phyloP scores from a whole-genome alignment of 352 stramenopile species.

The Pythium guiyangense region DNA sequence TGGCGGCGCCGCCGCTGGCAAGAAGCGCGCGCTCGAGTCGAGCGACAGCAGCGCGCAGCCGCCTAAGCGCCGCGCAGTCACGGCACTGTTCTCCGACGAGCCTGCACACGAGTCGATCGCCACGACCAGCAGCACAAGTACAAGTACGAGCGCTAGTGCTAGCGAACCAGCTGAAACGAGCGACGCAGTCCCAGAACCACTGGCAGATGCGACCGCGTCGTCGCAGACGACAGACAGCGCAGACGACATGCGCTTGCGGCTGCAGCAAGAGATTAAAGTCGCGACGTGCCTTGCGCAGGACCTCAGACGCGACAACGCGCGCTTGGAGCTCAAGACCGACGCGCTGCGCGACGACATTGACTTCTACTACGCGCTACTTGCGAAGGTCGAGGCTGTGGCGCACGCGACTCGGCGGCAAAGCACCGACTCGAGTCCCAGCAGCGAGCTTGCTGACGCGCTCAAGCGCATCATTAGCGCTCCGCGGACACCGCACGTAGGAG shows the following conservation, averaged over 20 bases:
- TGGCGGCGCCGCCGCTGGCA: constrained; percentile 2
- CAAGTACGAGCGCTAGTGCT: neutral
- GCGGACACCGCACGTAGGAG: constrained; percentile 19
- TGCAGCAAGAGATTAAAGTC: constrained; percentile 29
- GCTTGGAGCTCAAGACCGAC: constrained; percentile 41
- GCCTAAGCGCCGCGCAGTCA: constrained; percentile 11
- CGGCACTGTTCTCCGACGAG: constrained; percentile 7
- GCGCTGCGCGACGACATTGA: constrained; percentile 43
- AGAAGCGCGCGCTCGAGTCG: constrained; percentile 12
- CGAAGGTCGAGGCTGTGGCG: constrained; percentile 22
- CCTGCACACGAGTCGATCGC: too few relatives aligned
- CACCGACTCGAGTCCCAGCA: neutral
- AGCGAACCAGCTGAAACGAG: neutral
- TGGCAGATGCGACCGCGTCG: neutral
- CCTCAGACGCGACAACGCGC: constrained; percentile 36
- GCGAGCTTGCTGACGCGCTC: constrained; percentile 16
- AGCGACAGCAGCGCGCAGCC: neutral
- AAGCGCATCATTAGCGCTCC: constrained; percentile 30
- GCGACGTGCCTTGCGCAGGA: constrained; percentile 32
- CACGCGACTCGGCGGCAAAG: neutral
- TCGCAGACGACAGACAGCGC: constrained; percentile 1
- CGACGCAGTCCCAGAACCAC: neutral
- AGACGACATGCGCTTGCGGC: constrained; percentile 10
- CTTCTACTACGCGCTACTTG: constrained; percentile 44
- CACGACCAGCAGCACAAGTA: neutral